A percentile compares a stretch with the other conserved stretches of the same genome.
Conservation (phyloP, 1,139 yeast genomes). For the Pichia sp. region DNA sequence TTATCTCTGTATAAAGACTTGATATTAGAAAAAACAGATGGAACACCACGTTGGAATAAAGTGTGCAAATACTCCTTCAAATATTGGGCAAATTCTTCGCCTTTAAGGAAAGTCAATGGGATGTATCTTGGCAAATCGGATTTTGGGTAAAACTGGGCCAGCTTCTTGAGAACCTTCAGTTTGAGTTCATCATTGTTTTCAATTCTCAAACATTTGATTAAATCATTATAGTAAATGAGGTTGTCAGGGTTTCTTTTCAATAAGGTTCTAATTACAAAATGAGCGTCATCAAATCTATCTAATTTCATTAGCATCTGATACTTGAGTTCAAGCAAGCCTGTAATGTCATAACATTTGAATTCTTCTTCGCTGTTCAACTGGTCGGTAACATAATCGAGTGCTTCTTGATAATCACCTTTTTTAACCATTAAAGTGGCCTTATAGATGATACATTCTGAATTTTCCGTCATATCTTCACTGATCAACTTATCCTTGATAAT, state of each 20-base stretch:
- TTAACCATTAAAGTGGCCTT: constrained; percentile 60
- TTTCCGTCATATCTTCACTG: constrained; percentile 64
- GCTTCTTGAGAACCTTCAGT: constrained; percentile 51
- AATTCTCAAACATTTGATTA: constrained; percentile 57
- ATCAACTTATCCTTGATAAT: constrained; percentile 60
- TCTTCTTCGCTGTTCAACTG: constrained; percentile 6
- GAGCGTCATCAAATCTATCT: constrained; percentile 46
- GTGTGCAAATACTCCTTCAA: constrained; percentile 45
- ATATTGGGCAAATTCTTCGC: constrained; percentile 41
- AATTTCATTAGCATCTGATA: constrained; percentile 48
- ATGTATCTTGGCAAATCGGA: constrained; percentile 74
- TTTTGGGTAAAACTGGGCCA: constrained; percentile 67
- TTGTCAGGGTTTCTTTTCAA: constrained; percentile 86
- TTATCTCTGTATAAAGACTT: constrained; percentile 64
- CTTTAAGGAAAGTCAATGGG: constrained; percentile 67
- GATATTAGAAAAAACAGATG: constrained; percentile 80
- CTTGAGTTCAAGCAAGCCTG: constrained; percentile 45
- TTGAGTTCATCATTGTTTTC: constrained; percentile 30
- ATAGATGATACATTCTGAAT: constrained; percentile 72
- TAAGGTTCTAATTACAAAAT: constrained; percentile 56
- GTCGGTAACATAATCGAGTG: constrained; percentile 51
- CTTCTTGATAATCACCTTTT: constrained; percentile 55
- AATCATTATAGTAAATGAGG: constrained; percentile 49
- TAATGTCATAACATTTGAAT: constrained; percentile 10
- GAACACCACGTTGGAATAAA: constrained; percentile 75